These are phyloP conservation scores for Pulveroboletus ravenelii DNA, from an alignment of 768 basidiomycete species.

Conservation along the genomic window DNA sequence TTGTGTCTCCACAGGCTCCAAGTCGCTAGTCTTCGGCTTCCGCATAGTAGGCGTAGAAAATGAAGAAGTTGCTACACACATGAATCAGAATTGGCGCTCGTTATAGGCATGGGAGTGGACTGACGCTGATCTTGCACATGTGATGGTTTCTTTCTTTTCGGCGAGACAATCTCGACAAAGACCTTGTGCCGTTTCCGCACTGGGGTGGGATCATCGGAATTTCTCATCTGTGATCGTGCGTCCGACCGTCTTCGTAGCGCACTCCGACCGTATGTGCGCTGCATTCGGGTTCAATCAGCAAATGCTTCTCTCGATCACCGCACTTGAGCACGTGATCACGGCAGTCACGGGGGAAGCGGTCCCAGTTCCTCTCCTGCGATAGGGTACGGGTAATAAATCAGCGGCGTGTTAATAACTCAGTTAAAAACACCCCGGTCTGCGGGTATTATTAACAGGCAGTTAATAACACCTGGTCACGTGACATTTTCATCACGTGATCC, in stretches of 20 bases:
- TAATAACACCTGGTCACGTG: too few relatives aligned
- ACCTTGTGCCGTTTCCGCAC: slow-evolving; percentile 32
- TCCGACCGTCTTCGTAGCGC: slow-evolving; percentile 11
- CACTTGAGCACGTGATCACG: too few relatives aligned
- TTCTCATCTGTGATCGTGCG: neutral
- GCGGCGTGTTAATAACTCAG: too few relatives aligned
- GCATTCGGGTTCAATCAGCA: slow-evolving; percentile 17
- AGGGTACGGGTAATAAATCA: too few relatives aligned
- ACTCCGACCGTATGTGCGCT: slow-evolving; percentile 35
- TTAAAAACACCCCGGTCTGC: too few relatives aligned
- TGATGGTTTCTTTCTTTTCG: neutral
- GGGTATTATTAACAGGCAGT: too few relatives aligned
- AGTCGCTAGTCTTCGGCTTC: neutral
- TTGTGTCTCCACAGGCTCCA: neutral
- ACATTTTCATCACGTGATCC: too few relatives aligned
- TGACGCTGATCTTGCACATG: neutral
- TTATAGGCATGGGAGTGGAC: neutral
- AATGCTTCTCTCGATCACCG: too few relatives aligned
- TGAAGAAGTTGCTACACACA: neutral
- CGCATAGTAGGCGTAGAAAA: neutral
- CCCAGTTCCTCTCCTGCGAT: too few relatives aligned
- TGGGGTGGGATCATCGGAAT: neutral
- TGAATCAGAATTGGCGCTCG: neutral
- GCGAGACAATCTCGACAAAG: slow-evolving; percentile 27
- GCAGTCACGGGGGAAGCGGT: too few relatives aligned